These are phyloP conservation scores for Musa troglodytarum DNA, from an alignment of 176 grass and related monocot species.

Conservation along the genomic window DNA sequence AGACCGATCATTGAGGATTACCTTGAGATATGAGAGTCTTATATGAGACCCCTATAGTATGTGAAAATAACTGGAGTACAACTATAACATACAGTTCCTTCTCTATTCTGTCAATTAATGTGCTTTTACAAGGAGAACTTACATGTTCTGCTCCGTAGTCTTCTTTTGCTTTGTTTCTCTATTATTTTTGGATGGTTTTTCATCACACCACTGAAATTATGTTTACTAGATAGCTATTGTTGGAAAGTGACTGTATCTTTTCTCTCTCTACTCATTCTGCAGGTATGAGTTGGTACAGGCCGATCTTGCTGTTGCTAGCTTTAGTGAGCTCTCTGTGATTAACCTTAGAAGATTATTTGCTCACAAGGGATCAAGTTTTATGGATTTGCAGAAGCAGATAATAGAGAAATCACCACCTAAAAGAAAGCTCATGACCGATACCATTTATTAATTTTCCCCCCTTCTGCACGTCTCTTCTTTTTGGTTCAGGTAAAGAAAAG, in stretches of 20 bases:
- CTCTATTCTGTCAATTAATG: no score
- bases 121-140: no score
- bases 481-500: not conserved
- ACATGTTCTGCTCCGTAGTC: not conserved
- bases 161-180: not conserved
- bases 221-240: not conserved
- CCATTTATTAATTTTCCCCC: constrained; percentile 36
- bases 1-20: no score
- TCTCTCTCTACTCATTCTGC: not conserved
- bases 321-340: constrained; percentile 76
- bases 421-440: constrained; percentile 51
- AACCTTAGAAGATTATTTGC: constrained; percentile 87
- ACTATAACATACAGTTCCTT: no score
- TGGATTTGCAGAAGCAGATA: constrained; percentile 94
- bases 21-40: no score
- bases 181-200: not conserved
- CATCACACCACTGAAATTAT: not conserved
- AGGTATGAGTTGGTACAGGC: constrained; percentile 89
- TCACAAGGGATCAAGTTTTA: constrained; percentile 65
- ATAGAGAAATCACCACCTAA: constrained; percentile 70
- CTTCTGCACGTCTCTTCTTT: not conserved
- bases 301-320: constrained; percentile 62
- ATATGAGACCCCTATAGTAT: not conserved
- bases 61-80: not conserved
- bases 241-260: not conserved